Conservation (phyloP, 108 stramenopile genomes). For the Skeletonema menzelii region DNA sequence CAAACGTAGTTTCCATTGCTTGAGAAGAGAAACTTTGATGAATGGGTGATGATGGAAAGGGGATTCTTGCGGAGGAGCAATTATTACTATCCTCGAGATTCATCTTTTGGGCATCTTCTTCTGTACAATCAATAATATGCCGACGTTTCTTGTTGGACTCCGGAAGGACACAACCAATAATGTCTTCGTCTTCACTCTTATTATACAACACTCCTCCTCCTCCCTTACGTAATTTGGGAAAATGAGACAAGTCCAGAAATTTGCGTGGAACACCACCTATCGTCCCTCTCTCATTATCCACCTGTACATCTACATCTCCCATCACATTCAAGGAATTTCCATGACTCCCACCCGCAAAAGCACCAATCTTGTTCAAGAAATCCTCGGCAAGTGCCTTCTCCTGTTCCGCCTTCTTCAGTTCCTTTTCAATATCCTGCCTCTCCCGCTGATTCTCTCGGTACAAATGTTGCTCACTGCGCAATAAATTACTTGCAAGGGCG, state of each 20-base stretch:
- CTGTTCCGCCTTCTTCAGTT: slow-evolving; percentile 6
- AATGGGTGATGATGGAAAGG: not conserved
- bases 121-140: slow-evolving; percentile 37
- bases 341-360: too few species aligned
- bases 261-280: slow-evolving; percentile 35
- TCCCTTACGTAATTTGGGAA: slow-evolving; percentile 5
- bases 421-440: slow-evolving; percentile 6
- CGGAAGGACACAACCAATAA: not conserved
- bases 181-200: not conserved
- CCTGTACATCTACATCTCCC: not conserved
- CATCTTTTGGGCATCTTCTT: slow-evolving; percentile 2
- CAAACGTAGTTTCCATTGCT: not conserved
- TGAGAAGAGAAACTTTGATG: not conserved
- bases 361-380: slow-evolving; percentile 3
- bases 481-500: not conserved
- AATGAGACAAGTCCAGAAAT: slow-evolving; percentile 41
- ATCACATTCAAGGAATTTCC: not conserved
- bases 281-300: not conserved
- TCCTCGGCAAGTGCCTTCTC: slow-evolving; percentile 19
- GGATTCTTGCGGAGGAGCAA: not conserved
- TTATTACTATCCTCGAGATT: not conserved
- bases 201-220: not conserved
- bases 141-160: not conserved
- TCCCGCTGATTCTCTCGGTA: not conserved
- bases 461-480: not conserved